A percentile compares a stretch with the other conserved stretches of the same genome.
These are phyloP conservation scores for Alopecurus myosuroides DNA, from an alignment of 176 grass and related monocot genomes.

Conservation along the genomic window DNA sequence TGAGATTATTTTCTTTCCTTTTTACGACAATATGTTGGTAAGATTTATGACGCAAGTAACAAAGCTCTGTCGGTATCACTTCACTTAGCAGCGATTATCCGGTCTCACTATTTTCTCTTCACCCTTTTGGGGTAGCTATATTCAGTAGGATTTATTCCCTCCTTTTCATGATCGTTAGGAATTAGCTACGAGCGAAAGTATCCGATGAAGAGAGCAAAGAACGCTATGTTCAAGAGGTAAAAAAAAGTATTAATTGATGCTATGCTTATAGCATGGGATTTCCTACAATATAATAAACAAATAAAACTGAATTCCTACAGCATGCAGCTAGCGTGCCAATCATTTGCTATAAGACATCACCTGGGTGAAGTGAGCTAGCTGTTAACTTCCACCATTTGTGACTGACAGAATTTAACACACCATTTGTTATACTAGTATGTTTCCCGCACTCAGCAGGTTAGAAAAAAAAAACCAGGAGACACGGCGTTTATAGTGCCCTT, in stretches of 20 bases:
- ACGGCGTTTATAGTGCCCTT: background rate
- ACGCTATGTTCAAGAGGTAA: background rate
- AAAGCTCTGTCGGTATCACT: background rate
- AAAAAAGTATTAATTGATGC: background rate
- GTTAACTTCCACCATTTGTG: background rate
- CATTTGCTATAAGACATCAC: background rate
- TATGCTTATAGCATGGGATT: background rate
- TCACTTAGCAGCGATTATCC: background rate
- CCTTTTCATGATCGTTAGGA: background rate
- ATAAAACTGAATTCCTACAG: background rate
- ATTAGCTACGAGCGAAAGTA: background rate
- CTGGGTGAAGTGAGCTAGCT: background rate
- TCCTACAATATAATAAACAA: background rate
- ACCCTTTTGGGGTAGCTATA: background rate
- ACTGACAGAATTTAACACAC: background rate
- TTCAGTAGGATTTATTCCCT: background rate
- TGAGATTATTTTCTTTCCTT: background rate
- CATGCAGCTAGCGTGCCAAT: background rate
- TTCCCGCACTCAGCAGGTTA: background rate
- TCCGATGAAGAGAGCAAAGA: background rate
- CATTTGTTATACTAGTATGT: background rate
- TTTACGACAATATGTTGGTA: background rate
- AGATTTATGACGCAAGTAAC: background rate
- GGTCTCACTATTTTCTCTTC: background rate
- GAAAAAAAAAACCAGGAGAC: background rate